Conservation (phyloP, 331 rosid genomes). For the Acacia pycnantha region DNA sequence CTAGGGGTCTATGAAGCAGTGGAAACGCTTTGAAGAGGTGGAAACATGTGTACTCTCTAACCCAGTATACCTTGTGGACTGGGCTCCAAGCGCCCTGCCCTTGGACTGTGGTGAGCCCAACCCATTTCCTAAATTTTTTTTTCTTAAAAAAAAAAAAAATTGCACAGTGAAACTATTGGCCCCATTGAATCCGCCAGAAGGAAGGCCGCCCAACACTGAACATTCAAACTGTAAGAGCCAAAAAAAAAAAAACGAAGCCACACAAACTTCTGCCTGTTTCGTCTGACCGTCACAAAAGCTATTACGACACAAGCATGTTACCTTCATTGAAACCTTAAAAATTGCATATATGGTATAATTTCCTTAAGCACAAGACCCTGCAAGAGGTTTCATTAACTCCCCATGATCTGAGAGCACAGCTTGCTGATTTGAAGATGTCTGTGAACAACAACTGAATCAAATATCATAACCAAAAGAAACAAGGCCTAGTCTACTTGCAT, state of each 20-base stretch:
- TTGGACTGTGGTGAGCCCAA: too few relatives aligned
- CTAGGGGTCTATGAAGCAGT: too few relatives aligned
- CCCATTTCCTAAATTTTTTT: too few relatives aligned
- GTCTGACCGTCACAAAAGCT: background rate
- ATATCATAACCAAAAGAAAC: background rate
- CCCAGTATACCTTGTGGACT: too few relatives aligned
- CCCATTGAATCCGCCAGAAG: background rate
- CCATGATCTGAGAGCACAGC: background rate
- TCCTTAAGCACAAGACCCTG: too few relatives aligned
- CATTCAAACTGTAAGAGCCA: background rate
- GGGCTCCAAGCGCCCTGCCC: too few relatives aligned
- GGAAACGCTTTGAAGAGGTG: too few relatives aligned
- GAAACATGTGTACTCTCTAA: too few relatives aligned
- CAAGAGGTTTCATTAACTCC: background rate
- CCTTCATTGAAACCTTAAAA: background rate
- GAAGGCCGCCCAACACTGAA: background rate
- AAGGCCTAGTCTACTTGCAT: background rate
- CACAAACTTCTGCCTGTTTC: background rate
- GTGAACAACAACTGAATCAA: background rate
- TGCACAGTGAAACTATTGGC: too few relatives aligned
- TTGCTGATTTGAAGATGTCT: background rate
- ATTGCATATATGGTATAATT: too few relatives aligned
- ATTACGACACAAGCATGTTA: background rate
- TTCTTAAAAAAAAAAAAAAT: too few relatives aligned
- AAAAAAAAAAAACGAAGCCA: too few relatives aligned